Percentiles rank a stretch among this genome's conserved stretches.
These are phyloP conservation scores for Petunia secreta DNA, from an alignment of 257 asterid species.

Conservation along the genomic window DNA sequence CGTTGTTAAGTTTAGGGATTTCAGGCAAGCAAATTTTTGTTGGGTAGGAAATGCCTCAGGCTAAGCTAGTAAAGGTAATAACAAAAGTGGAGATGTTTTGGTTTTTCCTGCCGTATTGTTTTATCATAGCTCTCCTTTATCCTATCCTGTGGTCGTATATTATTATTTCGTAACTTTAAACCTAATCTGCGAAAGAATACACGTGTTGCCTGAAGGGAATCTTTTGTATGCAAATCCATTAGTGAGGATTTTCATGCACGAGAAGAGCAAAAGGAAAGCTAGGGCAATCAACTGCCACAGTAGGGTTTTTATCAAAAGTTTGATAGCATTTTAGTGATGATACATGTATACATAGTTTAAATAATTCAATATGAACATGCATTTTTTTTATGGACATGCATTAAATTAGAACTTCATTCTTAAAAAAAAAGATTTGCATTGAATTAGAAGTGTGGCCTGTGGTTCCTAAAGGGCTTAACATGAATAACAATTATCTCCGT, in stretches of 20 bases:
- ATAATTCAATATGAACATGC: not conserved
- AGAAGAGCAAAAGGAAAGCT: not conserved
- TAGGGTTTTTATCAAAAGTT: not conserved
- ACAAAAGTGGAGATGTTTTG: not conserved
- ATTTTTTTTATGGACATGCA: too few species aligned
- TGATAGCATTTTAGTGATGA: not conserved
- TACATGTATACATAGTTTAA: not conserved
- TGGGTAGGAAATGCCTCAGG: not conserved
- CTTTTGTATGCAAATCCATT: not conserved
- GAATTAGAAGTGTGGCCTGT: not conserved
- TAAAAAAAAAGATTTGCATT: not conserved
- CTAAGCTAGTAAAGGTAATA: slow-evolving; percentile 1
- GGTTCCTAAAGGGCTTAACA: not conserved
- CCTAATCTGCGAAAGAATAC: not conserved
- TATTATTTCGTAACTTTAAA: not conserved
- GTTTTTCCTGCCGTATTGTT: not conserved
- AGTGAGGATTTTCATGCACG: not conserved
- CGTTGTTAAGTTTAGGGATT: not conserved
- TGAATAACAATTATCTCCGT: not conserved
- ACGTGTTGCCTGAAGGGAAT: not conserved
- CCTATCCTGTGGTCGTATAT: not conserved
- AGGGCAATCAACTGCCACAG: not conserved
- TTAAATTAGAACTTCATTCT: too few species aligned
- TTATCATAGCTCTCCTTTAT: not conserved
- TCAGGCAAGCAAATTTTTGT: not conserved